Base-by-base conservation (phyloP, 108 stramenopile genomes). In the Skeletonema marinoi region DNA sequence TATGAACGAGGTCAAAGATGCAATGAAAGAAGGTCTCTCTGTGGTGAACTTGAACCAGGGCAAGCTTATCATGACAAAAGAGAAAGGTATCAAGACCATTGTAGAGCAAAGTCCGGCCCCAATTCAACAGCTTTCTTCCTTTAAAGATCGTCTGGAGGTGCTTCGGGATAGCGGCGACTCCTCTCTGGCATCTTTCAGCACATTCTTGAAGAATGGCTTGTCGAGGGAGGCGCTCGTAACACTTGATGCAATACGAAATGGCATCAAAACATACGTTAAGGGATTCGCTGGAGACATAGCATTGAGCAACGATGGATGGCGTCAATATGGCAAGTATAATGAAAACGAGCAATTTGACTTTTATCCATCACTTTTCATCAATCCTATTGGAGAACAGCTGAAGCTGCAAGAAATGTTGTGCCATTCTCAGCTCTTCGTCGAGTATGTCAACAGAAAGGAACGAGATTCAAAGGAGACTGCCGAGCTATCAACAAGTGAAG, bases 391-490 rank as follows among this genome's bases (percentile, higher is more conserved):
- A 16, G 13, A 72, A 16, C 42, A 72, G 63, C 62, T 78, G 3
- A 70, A 78, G 33, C 42, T 78, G 33, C 77, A 72, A 36, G 70
- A 78, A 29, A 78, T 78, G 77, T 48, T 78, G 62, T 31, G 61
- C 6, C 61, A 72, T 63, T 72, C 62, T 12, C 71, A 72, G 61
- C 42, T 72, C 25, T 72, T 72, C 36, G 44, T 63, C 50, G 71
- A 72, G 46, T 72, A 46, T 31, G 71, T 72, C 16, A 25, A 39
- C 25, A 61, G 3, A 4, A 63, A 72, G 12, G 48, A 50, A 50
- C 48, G 48, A 1, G n/a, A n/a, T 4, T 50, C 48, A 50, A 50
- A 50, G 17, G 48, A 46, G 44, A 50, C n/a, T 19, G 10, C 10
- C 10, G 7, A 41, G 39, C 11, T 41, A 6, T 41, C 39, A 11